A percentile compares a stretch with the other conserved stretches of the same genome.
Conservation (phyloP, 257 asterid genomes). For the Fraxinus quadrangulata region DNA sequence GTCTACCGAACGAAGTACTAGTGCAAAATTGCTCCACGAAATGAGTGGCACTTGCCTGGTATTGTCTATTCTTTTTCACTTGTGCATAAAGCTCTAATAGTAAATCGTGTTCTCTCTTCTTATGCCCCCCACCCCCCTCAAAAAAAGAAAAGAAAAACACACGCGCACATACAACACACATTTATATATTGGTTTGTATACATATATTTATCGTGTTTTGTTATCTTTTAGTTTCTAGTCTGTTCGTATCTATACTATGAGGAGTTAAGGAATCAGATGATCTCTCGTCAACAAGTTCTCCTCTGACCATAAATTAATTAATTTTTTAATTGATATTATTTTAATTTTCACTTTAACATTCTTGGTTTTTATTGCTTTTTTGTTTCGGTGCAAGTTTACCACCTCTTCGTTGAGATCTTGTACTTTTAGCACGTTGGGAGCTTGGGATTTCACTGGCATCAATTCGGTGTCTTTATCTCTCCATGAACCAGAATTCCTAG, state of each 20-base stretch:
- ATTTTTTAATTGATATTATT: background rate
- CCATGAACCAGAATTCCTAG: background rate
- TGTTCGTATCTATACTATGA: background rate
- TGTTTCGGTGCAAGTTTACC: background rate
- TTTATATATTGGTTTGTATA: background rate
- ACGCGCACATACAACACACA: background rate
- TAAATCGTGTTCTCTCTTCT: background rate
- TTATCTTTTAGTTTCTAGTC: background rate
- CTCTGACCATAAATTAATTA: background rate
- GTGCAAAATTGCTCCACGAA: conserved; percentile 31
- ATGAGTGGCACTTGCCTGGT: conserved; percentile 39
- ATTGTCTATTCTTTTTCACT: conserved; percentile 14
- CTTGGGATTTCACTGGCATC: background rate
- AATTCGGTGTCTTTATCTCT: background rate
- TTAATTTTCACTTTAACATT: background rate
- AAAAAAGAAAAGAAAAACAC: background rate
- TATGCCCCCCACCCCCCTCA: background rate
- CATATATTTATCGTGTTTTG: background rate
- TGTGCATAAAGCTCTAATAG: background rate
- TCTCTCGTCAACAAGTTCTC: background rate
- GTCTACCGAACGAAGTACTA: conserved; percentile 31
- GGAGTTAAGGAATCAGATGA: background rate
- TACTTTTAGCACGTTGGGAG: background rate
- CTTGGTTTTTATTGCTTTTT: background rate
- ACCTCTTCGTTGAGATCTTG: background rate